Evolutionary conservation across 2,329 filamentous ascomycete genomes (phyloP), one percentile per base, ranked within the genome.

Genomic region (Xylariales sp.): DNA sequence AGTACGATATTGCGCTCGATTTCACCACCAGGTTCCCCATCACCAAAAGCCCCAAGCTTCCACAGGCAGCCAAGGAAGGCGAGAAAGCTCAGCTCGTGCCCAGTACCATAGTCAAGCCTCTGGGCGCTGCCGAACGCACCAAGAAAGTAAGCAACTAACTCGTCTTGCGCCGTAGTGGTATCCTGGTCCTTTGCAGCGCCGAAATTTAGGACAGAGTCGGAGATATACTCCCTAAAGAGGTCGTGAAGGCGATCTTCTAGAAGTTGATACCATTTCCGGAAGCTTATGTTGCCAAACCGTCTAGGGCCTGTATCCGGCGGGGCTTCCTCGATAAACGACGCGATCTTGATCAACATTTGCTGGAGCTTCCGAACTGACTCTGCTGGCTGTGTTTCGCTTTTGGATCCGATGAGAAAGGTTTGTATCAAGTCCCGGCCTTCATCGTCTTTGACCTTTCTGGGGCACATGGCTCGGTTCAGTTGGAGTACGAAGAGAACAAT

Each of bases 51-150:
- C 30, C 84, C 82, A 3, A 98, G 69, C 60, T 95, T 96, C 90
- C 91, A 98, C 5, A 98, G 69, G 42, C 85, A 83, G 5, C 81
- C 90, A 5, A 98, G 60, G 46, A 98, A 98, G 2, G 93, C 91
- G 6, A 97, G 61, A 53, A 98, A 98, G 62, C 87, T 95, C 36
- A 98, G 68, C 57, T 98, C 93, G 59, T 98, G 93, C 0, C 93
- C 93, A 0, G 93, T 97, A 2, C 93, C 93, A 56, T 96, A 98
- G 63, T 98, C 93, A 18, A 98, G 70, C 38, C 93, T 72, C 53
- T 96, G 88, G 0, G 87, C 63, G 55, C 89, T 97, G 4, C 93
- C 93, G 62, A 95, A 96, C 5, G 78, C 78, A 12, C 89, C 90
- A 4, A 95, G 61, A 2, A 98, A 74, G 58, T 98, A 98, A 29